Evolutionary conservation across 805 yeast species (phyloP).

Genomic region (Myxozyma vanderwaltii): DNA sequence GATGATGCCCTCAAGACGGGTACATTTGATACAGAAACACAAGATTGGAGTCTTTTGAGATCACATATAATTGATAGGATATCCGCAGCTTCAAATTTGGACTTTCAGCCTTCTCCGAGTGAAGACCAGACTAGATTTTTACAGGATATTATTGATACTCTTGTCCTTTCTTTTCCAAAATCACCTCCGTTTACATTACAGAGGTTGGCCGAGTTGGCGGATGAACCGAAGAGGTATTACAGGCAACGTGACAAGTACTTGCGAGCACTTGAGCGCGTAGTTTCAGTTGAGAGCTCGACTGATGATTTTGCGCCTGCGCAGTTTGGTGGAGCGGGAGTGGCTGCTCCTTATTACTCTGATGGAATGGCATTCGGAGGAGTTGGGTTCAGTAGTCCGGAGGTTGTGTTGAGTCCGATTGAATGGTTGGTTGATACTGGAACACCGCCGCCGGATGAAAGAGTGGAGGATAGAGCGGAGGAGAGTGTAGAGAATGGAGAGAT

Average conservation of each 20-base stretch:
- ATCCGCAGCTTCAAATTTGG: not conserved
- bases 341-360: no score
- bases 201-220: constrained; percentile 44
- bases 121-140: not conserved
- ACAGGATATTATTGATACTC: not conserved
- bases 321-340: no score
- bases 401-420: constrained; percentile 34
- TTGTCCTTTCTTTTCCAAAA: not conserved
- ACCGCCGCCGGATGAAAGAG: constrained; percentile 19
- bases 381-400: constrained; percentile 17
- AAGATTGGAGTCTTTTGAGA: not conserved
- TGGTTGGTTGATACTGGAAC: constrained; percentile 38
- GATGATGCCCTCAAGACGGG: constrained; percentile 1
- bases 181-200: constrained; percentile 48
- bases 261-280: constrained; percentile 37
- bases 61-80: not conserved
- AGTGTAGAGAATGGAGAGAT: not conserved
- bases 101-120: not conserved
- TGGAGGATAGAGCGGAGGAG: not conserved
- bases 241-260: constrained; percentile 37
- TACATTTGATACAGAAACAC: not conserved
- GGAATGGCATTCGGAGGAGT: not conserved
- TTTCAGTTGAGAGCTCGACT: constrained; percentile 33
- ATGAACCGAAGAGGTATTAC: constrained; percentile 37
- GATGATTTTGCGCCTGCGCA: constrained; percentile 4